Evolutionary conservation across 2,329 filamentous ascomycete genomes (phyloP).

Genomic region (Ophiocordyceps robertsii): DNA sequence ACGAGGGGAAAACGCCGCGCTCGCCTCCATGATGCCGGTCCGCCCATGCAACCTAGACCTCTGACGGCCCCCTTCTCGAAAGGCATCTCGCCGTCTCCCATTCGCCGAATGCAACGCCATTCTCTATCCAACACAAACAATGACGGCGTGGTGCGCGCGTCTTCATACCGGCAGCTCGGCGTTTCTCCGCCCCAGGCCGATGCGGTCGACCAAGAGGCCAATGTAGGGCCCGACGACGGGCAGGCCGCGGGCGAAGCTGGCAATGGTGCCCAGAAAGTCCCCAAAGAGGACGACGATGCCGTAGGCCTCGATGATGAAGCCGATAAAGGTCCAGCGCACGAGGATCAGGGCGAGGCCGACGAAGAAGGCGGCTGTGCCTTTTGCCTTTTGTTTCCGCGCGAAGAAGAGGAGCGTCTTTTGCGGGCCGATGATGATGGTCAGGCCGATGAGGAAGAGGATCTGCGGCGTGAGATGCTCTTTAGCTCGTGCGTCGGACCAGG

Average conservation of each 20-base stretch:
- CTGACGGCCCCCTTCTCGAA: background rate
- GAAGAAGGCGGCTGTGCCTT: constrained; percentile 82
- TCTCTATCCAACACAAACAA: background rate
- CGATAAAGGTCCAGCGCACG: constrained; percentile 78
- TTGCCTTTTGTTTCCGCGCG: constrained; percentile 80
- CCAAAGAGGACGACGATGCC: constrained; percentile 90
- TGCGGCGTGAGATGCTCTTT: constrained; percentile 19
- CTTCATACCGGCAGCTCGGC: constrained; percentile 62
- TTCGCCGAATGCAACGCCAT: too few relatives aligned
- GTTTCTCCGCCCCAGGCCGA: constrained; percentile 57
- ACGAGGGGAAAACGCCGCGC: too few relatives aligned
- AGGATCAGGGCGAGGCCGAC: constrained; percentile 74
- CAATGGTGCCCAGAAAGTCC: constrained; percentile 89
- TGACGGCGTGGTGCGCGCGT: background rate
- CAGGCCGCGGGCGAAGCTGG: constrained; percentile 70
- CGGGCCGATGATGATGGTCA: constrained; percentile 88
- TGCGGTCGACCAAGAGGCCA: constrained; percentile 56
- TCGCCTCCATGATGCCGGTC: too few relatives aligned
- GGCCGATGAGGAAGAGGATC: constrained; percentile 95
- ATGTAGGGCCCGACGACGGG: constrained; percentile 83
- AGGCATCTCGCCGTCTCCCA: too few relatives aligned
- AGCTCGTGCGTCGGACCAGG: background rate
- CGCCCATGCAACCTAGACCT: background rate
- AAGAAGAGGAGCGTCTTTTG: constrained; percentile 92
- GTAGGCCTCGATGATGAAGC: constrained; percentile 83